Evolutionary conservation across 2,329 filamentous ascomycete species (phyloP), one percentile per base, ranked within the genome.

Genomic region (Cercospora janseana): DNA sequence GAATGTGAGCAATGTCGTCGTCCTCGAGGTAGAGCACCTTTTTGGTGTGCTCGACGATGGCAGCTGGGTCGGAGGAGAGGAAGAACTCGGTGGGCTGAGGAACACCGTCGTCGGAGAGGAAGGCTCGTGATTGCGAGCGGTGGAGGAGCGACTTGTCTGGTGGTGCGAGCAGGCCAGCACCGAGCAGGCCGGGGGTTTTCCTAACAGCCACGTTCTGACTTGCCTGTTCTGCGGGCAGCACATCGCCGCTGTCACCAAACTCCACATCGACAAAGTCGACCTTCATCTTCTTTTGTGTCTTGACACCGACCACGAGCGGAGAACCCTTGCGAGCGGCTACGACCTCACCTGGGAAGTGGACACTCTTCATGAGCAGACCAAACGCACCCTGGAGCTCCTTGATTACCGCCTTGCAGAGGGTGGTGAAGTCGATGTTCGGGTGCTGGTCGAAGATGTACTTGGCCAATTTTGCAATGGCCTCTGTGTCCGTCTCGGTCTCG

Each of bases 11-110:
- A 78, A 98, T 97, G 70, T 98, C 93, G 71, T 98, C 93, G 70
- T 98, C 93, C 79, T 98, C 93, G 49, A 98, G 86, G 79, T 98
- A 98, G 74, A 98, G 85, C 59, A 98, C 93, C 82, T 97, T 98
- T 83, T 98, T 98, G 71, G 93, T 98, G 81, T 98, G 93, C 80
- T 98, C 93, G 62, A 98, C 87, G 66, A 98, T 96, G 66, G 93
- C 92, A 32, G 93, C 96, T 13, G 93, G 93, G 74, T 98, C 93
- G 52, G 93, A 98, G 52, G 93, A 98, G 61, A 98, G 83, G 83
- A 97, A 98, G 79, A 98, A 98, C 74, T 98, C 93, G 65, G 92
- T 92, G 57, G 93, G 92, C 82, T 97, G 95, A 61, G 93, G 93
- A 72, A 91, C 87, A 71, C 93, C 93, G 72, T 98, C 93, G 68